phyloP scores from a whole-genome alignment of 164 flowering plant species.

The Litsea cubeba region DNA sequence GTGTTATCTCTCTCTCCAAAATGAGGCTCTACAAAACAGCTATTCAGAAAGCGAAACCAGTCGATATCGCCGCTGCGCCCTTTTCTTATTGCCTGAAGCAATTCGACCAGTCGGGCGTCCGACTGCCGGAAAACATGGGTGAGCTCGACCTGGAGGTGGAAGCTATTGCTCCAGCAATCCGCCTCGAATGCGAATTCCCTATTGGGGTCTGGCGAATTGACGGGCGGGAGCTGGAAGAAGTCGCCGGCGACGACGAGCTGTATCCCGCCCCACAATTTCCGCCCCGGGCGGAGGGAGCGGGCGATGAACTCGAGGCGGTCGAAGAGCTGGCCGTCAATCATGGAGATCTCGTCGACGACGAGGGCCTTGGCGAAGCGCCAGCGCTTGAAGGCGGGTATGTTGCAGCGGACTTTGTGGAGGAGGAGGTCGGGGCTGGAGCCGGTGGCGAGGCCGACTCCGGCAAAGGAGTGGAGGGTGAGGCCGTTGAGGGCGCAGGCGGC shows the following conservation, averaged over 20 bases:
- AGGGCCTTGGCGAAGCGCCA: slow-evolving; percentile 51
- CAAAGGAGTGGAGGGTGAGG: slow-evolving; percentile 59
- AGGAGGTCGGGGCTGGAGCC: slow-evolving; percentile 20
- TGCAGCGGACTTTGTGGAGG: slow-evolving; percentile 5
- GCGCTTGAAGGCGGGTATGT: slow-evolving; percentile 21
- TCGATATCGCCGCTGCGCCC: slow-evolving; percentile 26
- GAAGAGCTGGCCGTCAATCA: slow-evolving; percentile 45
- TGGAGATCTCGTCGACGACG: slow-evolving; percentile 60
- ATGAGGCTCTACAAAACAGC: slow-evolving; percentile 13
- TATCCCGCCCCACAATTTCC: slow-evolving; percentile 53
- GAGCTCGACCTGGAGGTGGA: slow-evolving; percentile 49
- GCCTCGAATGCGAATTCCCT: slow-evolving; percentile 63
- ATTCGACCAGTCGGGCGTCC: slow-evolving; percentile 28
- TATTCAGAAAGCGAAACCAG: slow-evolving; percentile 28
- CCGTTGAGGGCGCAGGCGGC: slow-evolving; percentile 62
- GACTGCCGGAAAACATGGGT: slow-evolving; percentile 45
- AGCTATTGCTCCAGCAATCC: slow-evolving; percentile 51
- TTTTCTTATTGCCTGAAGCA: slow-evolving; percentile 53
- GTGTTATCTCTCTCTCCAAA: slow-evolving; percentile 21
- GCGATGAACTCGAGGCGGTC: slow-evolving; percentile 49
- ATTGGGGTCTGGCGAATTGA: not conserved
- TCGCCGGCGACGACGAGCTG: slow-evolving; percentile 59
- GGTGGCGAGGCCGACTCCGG: slow-evolving; percentile 40
- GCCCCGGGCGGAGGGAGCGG: slow-evolving; percentile 9
- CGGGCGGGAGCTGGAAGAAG: slow-evolving; percentile 62